Percentiles rank a stretch among this genome's conserved stretches.
Evolutionary conservation across 768 basidiomycete genomes (phyloP).

Genomic region (Melanogaster broomeanus): DNA sequence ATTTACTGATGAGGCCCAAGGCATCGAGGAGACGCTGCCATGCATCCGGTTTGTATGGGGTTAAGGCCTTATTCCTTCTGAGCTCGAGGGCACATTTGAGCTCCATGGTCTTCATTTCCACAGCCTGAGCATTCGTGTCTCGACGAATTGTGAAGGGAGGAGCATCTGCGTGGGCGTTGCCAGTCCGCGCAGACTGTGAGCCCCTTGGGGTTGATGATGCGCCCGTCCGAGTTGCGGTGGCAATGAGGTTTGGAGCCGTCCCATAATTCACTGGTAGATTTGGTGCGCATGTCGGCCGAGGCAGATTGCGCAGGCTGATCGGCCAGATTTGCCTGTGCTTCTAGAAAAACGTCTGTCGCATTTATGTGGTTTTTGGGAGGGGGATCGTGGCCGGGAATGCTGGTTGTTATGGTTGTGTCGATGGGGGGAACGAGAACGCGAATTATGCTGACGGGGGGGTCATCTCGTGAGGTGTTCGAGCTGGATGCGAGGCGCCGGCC

Average conservation of each 20-base stretch:
- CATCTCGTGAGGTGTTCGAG: too few species aligned
- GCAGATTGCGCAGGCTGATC: too few species aligned
- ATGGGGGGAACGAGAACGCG: too few species aligned
- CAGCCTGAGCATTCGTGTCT: slow-evolving; percentile 46
- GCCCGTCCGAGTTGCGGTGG: neutral
- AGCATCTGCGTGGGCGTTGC: slow-evolving; percentile 32
- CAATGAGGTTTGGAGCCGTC: neutral
- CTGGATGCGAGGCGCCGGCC: too few species aligned
- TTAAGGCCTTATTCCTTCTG: neutral
- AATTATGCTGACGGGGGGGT: too few species aligned
- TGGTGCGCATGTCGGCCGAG: neutral
- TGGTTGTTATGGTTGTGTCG: too few species aligned
- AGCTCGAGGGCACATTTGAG: slow-evolving; percentile 1
- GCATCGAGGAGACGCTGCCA: neutral
- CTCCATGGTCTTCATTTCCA: slow-evolving; percentile 14
- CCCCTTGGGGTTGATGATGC: slow-evolving; percentile 16
- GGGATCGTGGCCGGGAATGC: too few species aligned
- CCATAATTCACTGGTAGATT: neutral
- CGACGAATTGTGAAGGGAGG: slow-evolving; percentile 14
- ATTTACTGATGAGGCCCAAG: neutral
- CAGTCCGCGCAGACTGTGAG: slow-evolving; percentile 37
- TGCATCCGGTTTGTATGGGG: neutral
- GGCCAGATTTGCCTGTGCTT: too few species aligned
- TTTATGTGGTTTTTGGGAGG: too few species aligned
- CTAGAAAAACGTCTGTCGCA: too few species aligned